Conservation (phyloP, 2,329 filamentous ascomycete species). For the Elsinoe arachidis region DNA sequence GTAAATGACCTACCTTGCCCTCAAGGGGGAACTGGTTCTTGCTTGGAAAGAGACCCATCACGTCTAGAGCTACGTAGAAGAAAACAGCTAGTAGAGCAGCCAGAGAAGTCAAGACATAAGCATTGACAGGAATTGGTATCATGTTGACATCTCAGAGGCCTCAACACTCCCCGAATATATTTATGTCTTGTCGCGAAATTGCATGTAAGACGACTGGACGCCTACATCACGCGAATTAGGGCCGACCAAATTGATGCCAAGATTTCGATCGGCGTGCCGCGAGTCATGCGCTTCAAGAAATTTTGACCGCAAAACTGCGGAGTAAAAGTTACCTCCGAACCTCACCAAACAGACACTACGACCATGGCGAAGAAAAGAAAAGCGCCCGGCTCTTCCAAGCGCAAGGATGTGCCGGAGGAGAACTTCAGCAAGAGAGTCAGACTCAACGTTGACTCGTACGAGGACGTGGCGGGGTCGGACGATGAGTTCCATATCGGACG, state of each 20-base stretch:
- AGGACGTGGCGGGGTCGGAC: constrained; percentile 86
- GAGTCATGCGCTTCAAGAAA: constrained; percentile 11
- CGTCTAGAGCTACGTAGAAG: constrained; percentile 31
- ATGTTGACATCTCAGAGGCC: not conserved
- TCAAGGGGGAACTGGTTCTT: constrained; percentile 77
- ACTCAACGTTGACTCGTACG: constrained; percentile 53
- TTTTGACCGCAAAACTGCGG: constrained; percentile 7
- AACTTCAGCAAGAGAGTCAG: constrained; percentile 37
- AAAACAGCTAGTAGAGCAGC: constrained; percentile 22
- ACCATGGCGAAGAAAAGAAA: constrained; percentile 21
- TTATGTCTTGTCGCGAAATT: not conserved
- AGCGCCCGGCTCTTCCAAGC: constrained; percentile 10
- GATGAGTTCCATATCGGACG: constrained; percentile 85
- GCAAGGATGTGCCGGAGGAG: constrained; percentile 5
- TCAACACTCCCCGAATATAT: not conserved
- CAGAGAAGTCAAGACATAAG: not conserved
- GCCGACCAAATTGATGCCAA: constrained; percentile 6
- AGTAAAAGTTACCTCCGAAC: not conserved
- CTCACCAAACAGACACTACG: not conserved
- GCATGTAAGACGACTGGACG: not conserved
- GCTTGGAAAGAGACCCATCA: constrained; percentile 60
- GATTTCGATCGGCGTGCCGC: not conserved
- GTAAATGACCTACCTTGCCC: constrained; percentile 56
- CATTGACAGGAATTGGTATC: constrained; percentile 1
- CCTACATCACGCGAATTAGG: not conserved